Percentiles rank a stretch among this genome's conserved stretches.
Conservation (phyloP, 2,329 filamentous ascomycete species). For the Microcera coccophila region DNA sequence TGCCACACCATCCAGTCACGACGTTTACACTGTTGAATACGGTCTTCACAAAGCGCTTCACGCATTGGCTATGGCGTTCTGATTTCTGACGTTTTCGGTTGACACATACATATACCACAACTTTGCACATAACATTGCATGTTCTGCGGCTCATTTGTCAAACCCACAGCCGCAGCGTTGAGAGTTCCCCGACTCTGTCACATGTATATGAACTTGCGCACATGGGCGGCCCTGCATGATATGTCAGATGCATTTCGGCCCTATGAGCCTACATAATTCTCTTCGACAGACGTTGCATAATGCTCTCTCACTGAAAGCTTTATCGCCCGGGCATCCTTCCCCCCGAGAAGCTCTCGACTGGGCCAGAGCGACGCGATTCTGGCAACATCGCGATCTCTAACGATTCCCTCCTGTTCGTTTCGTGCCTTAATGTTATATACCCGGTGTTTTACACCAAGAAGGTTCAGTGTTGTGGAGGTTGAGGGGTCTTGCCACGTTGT, state of each 20-base stretch:
- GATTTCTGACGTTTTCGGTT: constrained; percentile 21
- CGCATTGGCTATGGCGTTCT: constrained; percentile 40
- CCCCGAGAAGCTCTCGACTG: constrained; percentile 6
- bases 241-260: constrained; percentile 9
- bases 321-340: not conserved
- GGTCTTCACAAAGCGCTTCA: constrained; percentile 18
- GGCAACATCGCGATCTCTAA: constrained; percentile 13
- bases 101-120: constrained; percentile 11
- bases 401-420: constrained; percentile 19
- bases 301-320: too few relatives aligned
- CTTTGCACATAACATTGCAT: constrained; percentile 12
- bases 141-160: constrained; percentile 6
- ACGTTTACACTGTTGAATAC: constrained; percentile 26
- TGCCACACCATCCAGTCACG: constrained; percentile 15
- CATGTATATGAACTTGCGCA: constrained; percentile 2
- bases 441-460: constrained; percentile 20
- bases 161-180: constrained; percentile 1
- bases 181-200: constrained; percentile 4
- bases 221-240: constrained; percentile 3
- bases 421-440: constrained; percentile 26
- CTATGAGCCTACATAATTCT: constrained; percentile 16
- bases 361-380: constrained; percentile 5
- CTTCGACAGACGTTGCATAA: constrained; percentile 9
- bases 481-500: constrained; percentile 13
- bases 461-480: constrained; percentile 16